Conservation (phyloP, 306 rosid species). For the Gleditsia sinensis region DNA sequence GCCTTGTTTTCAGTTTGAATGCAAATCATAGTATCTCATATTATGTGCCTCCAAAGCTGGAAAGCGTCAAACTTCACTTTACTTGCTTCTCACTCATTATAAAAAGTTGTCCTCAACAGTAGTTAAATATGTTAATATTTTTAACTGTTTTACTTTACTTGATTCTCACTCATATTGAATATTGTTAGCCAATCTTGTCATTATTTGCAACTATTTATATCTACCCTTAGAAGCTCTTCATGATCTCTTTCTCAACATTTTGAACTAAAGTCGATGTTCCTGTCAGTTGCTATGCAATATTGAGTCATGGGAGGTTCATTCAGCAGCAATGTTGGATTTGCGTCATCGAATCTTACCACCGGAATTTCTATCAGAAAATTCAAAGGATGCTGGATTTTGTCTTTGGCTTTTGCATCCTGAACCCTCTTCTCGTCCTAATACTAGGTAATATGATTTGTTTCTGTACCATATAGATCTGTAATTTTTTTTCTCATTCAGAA, state of each 20-base stretch:
- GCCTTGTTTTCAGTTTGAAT: not conserved
- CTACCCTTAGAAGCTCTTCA: slow-evolving; percentile 15
- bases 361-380: slow-evolving; percentile 72
- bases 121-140: slow-evolving; percentile 5
- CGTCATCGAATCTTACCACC: slow-evolving; percentile 82
- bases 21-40: not conserved
- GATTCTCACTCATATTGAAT: slow-evolving; percentile 11
- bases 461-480: slow-evolving; percentile 4
- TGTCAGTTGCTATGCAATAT: slow-evolving; percentile 61
- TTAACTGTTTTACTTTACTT: not conserved
- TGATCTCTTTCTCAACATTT: slow-evolving; percentile 30
- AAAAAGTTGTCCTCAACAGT: not conserved
- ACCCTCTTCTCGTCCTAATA: slow-evolving; percentile 78
- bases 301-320: slow-evolving; percentile 56
- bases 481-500: not conserved
- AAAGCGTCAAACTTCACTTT: not conserved
- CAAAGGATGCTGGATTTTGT: slow-evolving; percentile 90
- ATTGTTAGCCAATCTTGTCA: not conserved
- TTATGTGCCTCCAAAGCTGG: not conserved
- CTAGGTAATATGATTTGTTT: slow-evolving; percentile 54
- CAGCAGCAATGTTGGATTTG: slow-evolving; percentile 62
- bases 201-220: slow-evolving; percentile 11
- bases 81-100: not conserved
- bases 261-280: slow-evolving; percentile 38
- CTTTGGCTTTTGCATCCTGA: slow-evolving; percentile 97